Percentiles rank a stretch among this genome's conserved stretches.
These are phyloP conservation scores for Penicillium salamii DNA, from an alignment of 495 filamentous ascomycete species.

Conservation along the genomic window DNA sequence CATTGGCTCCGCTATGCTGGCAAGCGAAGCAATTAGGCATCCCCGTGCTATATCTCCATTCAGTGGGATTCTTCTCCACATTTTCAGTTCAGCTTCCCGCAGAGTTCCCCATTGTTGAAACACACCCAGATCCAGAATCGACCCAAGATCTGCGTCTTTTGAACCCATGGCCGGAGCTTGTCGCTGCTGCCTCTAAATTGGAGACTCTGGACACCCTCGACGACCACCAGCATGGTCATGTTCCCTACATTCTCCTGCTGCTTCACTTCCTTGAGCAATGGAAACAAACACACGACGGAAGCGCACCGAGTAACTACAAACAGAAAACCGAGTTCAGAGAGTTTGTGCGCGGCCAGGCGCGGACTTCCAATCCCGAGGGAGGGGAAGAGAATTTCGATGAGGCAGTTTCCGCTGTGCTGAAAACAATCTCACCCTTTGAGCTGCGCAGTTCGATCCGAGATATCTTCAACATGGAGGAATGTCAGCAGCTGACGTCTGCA, in stretches of 20 bases:
- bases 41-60: slow-evolving; percentile 81
- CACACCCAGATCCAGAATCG: slow-evolving; percentile 84
- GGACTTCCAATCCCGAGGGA: slow-evolving; percentile 76
- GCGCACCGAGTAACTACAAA: slow-evolving; percentile 68
- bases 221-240: slow-evolving; percentile 85
- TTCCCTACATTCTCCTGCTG: slow-evolving; percentile 83
- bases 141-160: slow-evolving; percentile 84
- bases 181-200: slow-evolving; percentile 57
- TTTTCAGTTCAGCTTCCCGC: slow-evolving; percentile 74
- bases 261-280: slow-evolving; percentile 84
- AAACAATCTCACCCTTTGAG: slow-evolving; percentile 66
- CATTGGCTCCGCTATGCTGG: slow-evolving; percentile 55
- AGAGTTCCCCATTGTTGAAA: slow-evolving; percentile 91
- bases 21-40: slow-evolving; percentile 60
- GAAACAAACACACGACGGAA: slow-evolving; percentile 69
- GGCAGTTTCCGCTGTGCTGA: slow-evolving; percentile 81
- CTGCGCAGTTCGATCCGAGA: slow-evolving; percentile 67
- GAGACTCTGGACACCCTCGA: slow-evolving; percentile 65
- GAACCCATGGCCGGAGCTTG: slow-evolving; percentile 83
- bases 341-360: slow-evolving; percentile 60
- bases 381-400: slow-evolving; percentile 98
- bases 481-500: slow-evolving; percentile 41
- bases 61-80: slow-evolving; percentile 81
- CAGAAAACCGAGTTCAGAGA: slow-evolving; percentile 83
- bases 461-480: slow-evolving; percentile 69